Conservation (phyloP, 768 basidiomycete species). For the Suillus paluster region DNA sequence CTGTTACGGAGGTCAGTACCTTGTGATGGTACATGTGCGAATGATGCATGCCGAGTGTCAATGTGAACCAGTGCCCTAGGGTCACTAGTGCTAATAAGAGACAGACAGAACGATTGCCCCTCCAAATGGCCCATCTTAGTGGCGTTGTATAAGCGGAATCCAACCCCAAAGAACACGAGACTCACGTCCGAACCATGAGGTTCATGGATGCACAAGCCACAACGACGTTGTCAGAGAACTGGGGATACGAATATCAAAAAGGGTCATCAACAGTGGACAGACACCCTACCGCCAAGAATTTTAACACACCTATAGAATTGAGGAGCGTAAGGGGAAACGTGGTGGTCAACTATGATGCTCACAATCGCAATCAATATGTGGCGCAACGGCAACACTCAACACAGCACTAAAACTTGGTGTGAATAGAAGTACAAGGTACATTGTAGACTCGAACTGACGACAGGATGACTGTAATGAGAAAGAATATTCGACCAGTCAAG, state of each 20-base stretch:
- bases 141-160: background rate
- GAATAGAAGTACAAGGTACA: background rate
- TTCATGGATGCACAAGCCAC: slow-evolving; percentile 27
- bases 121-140: slow-evolving; percentile 35
- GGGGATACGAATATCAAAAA: background rate
- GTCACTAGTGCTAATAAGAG: slow-evolving; percentile 13
- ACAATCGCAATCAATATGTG: slow-evolving; percentile 19
- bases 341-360: slow-evolving; percentile 3
- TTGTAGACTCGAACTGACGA: slow-evolving; percentile 13
- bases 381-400: background rate
- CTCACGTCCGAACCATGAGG: slow-evolving; percentile 35
- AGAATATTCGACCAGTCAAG: slow-evolving; percentile 23
- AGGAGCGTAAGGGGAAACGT: background rate
- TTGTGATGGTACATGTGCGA: background rate
- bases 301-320: slow-evolving; percentile 13
- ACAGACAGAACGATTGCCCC: slow-evolving; percentile 18
- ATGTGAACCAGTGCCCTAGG: slow-evolving; percentile 27
- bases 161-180: background rate
- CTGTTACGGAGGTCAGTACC: slow-evolving; percentile 13
- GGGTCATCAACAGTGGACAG: no score
- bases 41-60: slow-evolving; percentile 18
- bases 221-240: slow-evolving; percentile 21
- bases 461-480: slow-evolving; percentile 20
- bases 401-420: slow-evolving; percentile 11
- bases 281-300: slow-evolving; percentile 18